Conservation (phyloP, 148 eudicot species). For the Drosera capensis region DNA sequence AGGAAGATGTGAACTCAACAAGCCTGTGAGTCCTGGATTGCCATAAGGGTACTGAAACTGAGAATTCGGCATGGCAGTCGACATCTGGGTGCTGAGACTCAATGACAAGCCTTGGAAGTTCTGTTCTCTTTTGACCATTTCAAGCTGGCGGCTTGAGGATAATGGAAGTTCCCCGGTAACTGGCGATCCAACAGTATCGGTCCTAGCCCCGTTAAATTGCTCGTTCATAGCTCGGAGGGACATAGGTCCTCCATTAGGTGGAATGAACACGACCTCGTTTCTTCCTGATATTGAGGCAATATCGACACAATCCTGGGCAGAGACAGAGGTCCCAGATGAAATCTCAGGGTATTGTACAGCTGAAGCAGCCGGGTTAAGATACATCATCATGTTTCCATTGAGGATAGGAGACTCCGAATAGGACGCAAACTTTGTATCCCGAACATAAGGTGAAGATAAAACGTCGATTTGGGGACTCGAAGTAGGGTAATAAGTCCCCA, state of each 20-base stretch:
- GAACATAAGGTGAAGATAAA: conserved; percentile 28
- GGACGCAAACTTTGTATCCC: conserved; percentile 29
- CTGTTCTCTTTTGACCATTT: conserved; percentile 20
- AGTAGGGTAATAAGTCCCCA: conserved; percentile 66
- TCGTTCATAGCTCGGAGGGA: conserved; percentile 20
- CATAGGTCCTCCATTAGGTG: conserved; percentile 27
- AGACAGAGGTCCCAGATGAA: conserved; percentile 21
- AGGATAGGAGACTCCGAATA: conserved; percentile 30
- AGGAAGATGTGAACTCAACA: conserved; percentile 28
- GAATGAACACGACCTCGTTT: conserved; percentile 46
- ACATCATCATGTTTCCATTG: conserved; percentile 38
- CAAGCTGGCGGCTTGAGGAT: conserved; percentile 16
- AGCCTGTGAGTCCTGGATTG: conserved; percentile 26
- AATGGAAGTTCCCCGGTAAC: conserved; percentile 24
- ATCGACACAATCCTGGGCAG: conserved; percentile 19
- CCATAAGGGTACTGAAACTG: conserved; percentile 38
- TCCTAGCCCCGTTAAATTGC: conserved; percentile 14
- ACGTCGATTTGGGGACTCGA: conserved; percentile 46
- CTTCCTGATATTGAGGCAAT: conserved; percentile 20
- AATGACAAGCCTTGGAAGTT: conserved; percentile 55
- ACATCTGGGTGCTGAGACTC: conserved; percentile 53
- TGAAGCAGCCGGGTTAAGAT: conserved; percentile 26
- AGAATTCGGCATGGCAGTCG: conserved; percentile 28
- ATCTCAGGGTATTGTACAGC: conserved; percentile 30
- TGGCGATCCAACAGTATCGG: conserved; percentile 16